Percentiles rank a stretch among this genome's conserved stretches.
Evolutionary conservation across 225 moss, liverwort and hornwort genomes (phyloP).

Genomic region (Pleurozium schreberi): DNA sequence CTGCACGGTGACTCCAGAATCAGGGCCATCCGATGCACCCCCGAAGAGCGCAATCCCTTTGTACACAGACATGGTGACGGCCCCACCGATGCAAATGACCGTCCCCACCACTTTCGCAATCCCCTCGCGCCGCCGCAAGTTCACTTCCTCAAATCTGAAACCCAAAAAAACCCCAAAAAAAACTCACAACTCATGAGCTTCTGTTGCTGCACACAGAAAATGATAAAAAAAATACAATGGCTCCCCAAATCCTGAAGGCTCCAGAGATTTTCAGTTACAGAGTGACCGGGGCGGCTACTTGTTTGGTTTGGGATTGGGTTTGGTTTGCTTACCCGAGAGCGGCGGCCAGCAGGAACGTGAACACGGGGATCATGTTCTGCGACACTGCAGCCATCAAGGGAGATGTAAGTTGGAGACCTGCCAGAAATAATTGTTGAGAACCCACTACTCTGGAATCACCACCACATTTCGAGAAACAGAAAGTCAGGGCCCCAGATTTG

Average conservation of each 20-base stretch:
- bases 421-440: slow-evolving; percentile 51
- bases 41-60: slow-evolving; percentile 28
- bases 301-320: neutral
- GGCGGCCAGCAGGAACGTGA: slow-evolving; percentile 46
- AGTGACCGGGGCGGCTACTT: neutral
- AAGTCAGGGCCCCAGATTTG: neutral
- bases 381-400: slow-evolving; percentile 50
- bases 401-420: slow-evolving; percentile 51
- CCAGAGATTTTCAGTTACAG: neutral
- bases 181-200: neutral
- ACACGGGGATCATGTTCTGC: slow-evolving; percentile 55
- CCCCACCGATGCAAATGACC: slow-evolving; percentile 27
- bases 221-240: too few species aligned
- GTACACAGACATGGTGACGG: slow-evolving; percentile 46
- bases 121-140: slow-evolving; percentile 40
- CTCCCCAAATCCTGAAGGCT: neutral
- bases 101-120: slow-evolving; percentile 40
- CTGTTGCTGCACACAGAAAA: neutral
- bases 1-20: slow-evolving; percentile 15
- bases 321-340: slow-evolving; percentile 16
- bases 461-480: slow-evolving; percentile 5
- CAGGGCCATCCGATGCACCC: neutral
- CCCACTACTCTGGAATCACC: slow-evolving; percentile 45
- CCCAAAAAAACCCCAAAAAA: too few species aligned
- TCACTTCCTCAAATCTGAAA: slow-evolving; percentile 40